A percentile compares a stretch with the other conserved stretches of the same genome.
Conservation (phyloP, 2,329 filamentous ascomycete species). For the Nigrospora osmanthi region DNA sequence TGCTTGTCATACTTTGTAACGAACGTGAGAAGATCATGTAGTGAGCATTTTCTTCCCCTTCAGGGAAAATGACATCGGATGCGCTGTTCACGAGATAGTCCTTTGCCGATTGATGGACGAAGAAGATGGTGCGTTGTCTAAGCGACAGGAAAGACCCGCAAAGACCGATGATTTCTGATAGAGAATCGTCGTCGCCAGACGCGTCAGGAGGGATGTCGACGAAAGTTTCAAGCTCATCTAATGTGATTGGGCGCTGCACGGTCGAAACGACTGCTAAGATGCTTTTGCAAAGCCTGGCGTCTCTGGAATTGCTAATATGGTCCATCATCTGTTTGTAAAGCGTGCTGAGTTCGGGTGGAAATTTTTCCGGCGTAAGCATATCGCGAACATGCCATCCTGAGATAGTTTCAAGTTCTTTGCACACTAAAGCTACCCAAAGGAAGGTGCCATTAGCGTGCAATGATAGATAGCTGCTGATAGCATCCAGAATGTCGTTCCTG, state of each 20-base stretch:
- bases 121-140: slow-evolving; percentile 17
- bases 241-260: slow-evolving; percentile 25
- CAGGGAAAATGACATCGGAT: slow-evolving; percentile 19
- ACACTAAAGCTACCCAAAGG: slow-evolving; percentile 35
- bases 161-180: slow-evolving; percentile 18
- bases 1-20: slow-evolving; percentile 18
- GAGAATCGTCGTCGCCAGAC: slow-evolving; percentile 3
- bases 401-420: slow-evolving; percentile 17
- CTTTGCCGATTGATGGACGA: slow-evolving; percentile 35
- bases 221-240: slow-evolving; percentile 22
- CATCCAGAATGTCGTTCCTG: background rate
- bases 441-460: slow-evolving; percentile 29
- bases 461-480: background rate
- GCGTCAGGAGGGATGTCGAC: slow-evolving; percentile 5
- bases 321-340: slow-evolving; percentile 31
- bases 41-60: slow-evolving; percentile 16
- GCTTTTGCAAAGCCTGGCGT: slow-evolving; percentile 20
- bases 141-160: slow-evolving; percentile 33
- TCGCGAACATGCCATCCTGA: slow-evolving; percentile 4
- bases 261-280: slow-evolving; percentile 23
- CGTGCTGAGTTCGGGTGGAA: slow-evolving; percentile 24
- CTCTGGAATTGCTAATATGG: slow-evolving; percentile 17
- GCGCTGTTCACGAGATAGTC: slow-evolving; percentile 24
- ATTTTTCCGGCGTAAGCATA: slow-evolving; percentile 2
- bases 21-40: slow-evolving; percentile 23